These are phyloP conservation scores for Tolypocladium nubicola DNA, from an alignment of 2,329 filamentous ascomycete genomes.

Conservation along the genomic window DNA sequence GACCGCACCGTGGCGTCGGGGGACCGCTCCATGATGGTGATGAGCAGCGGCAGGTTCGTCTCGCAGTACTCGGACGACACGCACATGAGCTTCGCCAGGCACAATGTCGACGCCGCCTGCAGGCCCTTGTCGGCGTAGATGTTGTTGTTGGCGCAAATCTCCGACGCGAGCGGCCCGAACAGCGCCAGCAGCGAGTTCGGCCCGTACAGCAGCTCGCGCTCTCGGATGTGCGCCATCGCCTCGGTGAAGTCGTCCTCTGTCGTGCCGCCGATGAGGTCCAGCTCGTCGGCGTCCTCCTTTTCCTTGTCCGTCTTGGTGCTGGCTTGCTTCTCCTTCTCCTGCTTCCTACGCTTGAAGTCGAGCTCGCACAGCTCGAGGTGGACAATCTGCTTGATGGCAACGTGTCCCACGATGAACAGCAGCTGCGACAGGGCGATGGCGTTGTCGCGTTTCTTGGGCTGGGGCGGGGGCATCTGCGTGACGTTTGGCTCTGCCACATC, in stretches of 20 bases:
- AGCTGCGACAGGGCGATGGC: conserved; percentile 78
- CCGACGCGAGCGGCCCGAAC: conserved; percentile 83
- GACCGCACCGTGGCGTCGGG: conserved; percentile 85
- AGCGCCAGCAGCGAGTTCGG: conserved; percentile 74
- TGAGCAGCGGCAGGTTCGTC: conserved; percentile 79
- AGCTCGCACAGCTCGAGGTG: conserved; percentile 95
- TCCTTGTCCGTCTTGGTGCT: conserved; percentile 38
- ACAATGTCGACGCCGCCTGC: conserved; percentile 87
- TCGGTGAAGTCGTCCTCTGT: conserved; percentile 90
- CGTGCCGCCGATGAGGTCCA: conserved; percentile 93
- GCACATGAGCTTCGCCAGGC: conserved; percentile 97
- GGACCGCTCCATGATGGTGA: conserved; percentile 95
- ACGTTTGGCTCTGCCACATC: conserved; percentile 21
- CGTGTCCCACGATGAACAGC: conserved; percentile 88
- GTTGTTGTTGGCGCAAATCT: conserved; percentile 92
- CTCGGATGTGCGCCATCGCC: conserved; percentile 72
- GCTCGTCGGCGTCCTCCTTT: conserved; percentile 63
- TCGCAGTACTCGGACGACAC: conserved; percentile 96
- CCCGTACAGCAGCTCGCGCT: conserved; percentile 74
- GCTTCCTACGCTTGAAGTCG: conserved; percentile 94
- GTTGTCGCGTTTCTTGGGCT: conserved; percentile 49
- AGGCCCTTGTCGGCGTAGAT: conserved; percentile 81
- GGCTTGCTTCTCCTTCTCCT: conserved; percentile 66
- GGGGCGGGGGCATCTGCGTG: conserved; percentile 5
- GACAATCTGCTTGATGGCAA: conserved; percentile 98